A percentile compares a stretch with the other conserved stretches of the same genome.
Conservation (phyloP, 2,329 filamentous ascomycete species). For the Fusarium phyllophilum region DNA sequence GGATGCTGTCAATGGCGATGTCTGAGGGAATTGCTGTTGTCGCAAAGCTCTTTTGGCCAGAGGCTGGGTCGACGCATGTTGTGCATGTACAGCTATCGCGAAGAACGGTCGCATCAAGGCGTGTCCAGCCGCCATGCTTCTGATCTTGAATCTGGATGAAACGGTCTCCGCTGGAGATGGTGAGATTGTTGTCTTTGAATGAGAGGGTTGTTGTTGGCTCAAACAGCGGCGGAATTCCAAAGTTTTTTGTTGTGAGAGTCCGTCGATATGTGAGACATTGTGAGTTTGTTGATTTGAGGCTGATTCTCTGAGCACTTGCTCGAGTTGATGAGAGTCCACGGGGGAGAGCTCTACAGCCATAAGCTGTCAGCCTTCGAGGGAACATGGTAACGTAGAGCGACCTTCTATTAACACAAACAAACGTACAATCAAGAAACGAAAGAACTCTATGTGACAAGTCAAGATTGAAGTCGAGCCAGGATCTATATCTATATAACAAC, state of each 20-base stretch:
- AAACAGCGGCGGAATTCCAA: constrained; percentile 20
- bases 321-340: constrained; percentile 1
- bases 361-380: constrained; percentile 7
- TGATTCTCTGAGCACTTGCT: constrained; percentile 34
- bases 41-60: constrained; percentile 66
- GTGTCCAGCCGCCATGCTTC: constrained; percentile 34
- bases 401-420: background rate
- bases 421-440: background rate
- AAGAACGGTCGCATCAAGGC: constrained; percentile 48
- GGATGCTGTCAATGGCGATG: constrained; percentile 48
- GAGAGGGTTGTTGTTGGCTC: constrained; percentile 14
- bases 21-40: constrained; percentile 53
- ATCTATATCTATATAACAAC: background rate
- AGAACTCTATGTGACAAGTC: background rate
- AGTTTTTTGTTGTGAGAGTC: constrained; percentile 18
- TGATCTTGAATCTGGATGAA: constrained; percentile 43
- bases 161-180: constrained; percentile 41
- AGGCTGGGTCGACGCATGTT: constrained; percentile 65
- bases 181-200: constrained; percentile 21
- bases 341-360: constrained; percentile 23
- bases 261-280: background rate
- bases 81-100: constrained; percentile 66
- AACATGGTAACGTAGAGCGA: constrained; percentile 16
- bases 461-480: background rate
- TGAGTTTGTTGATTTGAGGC: background rate